Evolutionary conservation across 2,329 filamentous ascomycete genomes (phyloP).

Genomic region (Ophiostoma sp.): DNA sequence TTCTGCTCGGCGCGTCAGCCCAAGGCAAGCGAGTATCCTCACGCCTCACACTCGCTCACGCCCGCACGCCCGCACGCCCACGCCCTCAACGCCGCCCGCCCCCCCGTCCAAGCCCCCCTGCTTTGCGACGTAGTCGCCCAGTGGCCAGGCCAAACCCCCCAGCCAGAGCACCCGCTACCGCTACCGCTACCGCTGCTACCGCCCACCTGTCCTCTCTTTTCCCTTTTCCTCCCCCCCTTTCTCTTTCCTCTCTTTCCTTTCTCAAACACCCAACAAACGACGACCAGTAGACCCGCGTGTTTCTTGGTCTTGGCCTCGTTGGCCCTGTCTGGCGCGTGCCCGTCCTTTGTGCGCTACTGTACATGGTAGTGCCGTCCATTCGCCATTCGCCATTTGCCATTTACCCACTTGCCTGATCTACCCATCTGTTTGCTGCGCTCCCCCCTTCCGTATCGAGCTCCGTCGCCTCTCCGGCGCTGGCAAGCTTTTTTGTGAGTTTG

Average conservation of each 20-base stretch:
- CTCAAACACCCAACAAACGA: too few relatives aligned
- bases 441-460: slow-evolving; percentile 23
- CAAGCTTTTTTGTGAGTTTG: slow-evolving; percentile 1
- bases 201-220: background rate
- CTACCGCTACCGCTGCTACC: slow-evolving; percentile 8
- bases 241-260: background rate
- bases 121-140: slow-evolving; percentile 3
- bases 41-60: background rate
- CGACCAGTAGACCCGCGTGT: background rate
- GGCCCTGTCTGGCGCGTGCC: background rate
- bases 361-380: background rate
- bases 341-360: background rate
- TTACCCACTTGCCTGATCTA: background rate
- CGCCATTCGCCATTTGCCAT: background rate
- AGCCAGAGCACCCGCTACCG: slow-evolving; percentile 16
- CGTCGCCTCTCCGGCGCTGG: slow-evolving; percentile 23
- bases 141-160: background rate
- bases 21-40: background rate
- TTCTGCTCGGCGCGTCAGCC: background rate
- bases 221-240: background rate
- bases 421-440: background rate
- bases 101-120: slow-evolving; percentile 12
- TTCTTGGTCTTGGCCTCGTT: background rate
- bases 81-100: slow-evolving; percentile 9
- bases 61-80: background rate